Conservation (phyloP, 176 grass and related monocot species). For the Metroxylon sagu region DNA sequence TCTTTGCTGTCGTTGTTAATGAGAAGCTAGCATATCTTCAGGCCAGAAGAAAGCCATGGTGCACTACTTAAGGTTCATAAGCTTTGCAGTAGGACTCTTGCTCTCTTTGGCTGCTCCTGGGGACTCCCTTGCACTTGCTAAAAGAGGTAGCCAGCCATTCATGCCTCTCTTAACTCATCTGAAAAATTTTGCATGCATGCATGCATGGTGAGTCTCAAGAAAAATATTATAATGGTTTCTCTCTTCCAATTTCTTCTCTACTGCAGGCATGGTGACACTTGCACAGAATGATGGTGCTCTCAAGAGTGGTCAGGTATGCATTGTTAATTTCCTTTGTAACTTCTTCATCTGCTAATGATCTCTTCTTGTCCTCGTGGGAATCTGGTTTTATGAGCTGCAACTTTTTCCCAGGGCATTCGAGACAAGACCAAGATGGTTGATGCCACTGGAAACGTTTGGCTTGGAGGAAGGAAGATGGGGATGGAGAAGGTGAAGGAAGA, state of each 20-base stretch:
- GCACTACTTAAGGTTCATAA: background rate
- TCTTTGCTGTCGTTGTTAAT: too few relatives aligned
- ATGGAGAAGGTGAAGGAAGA: background rate
- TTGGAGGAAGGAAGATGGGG: background rate
- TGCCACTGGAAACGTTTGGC: background rate
- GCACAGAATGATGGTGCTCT: background rate
- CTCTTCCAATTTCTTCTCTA: too few relatives aligned
- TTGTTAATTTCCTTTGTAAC: background rate
- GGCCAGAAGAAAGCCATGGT: background rate
- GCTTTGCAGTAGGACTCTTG: background rate
- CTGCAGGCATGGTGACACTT: too few relatives aligned
- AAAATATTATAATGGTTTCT: too few relatives aligned
- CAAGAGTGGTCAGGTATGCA: background rate
- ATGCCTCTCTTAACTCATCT: too few relatives aligned
- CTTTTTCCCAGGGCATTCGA: background rate
- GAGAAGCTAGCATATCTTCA: too few relatives aligned
- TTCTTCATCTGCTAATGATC: background rate
- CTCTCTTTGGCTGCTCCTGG: background rate
- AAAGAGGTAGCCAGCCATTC: background rate
- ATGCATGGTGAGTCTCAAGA: too few relatives aligned
- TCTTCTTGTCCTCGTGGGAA: too few relatives aligned
- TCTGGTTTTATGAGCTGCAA: background rate
- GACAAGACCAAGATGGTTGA: background rate
- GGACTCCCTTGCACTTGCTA: background rate
- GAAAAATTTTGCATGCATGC: too few relatives aligned